Evolutionary conservation across 2,329 filamentous ascomycete genomes (phyloP), one percentile per base, ranked within the genome.

Genomic region (Cyphellophora attinorum): DNA sequence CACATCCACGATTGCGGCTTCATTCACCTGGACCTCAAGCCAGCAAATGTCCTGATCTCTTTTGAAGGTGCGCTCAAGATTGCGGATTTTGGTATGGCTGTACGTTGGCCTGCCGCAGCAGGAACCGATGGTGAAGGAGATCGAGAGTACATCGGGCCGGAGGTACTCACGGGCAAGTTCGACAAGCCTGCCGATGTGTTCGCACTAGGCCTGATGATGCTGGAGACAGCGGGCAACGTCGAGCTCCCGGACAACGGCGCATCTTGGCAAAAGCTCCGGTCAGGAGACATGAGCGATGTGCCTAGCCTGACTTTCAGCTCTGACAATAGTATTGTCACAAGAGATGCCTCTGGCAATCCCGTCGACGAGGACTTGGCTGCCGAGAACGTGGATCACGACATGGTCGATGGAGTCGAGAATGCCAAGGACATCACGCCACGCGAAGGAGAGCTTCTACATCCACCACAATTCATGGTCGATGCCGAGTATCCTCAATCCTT

Each of bases 171-270:
- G 52, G 89, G 88, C 27, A 75, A 79, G 44, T 91, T 82, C 48
- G 86, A 93, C 61, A 91, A 89, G 57, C 83, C 89, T 23, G 83
- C 86, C 21, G 91, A 98, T 58, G 74, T 98, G 33, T 98, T 95
- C 58, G 85, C 91, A 8, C 74, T 98, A 18, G 91, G 91, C 33
- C 74, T 96, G 50, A 93, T 96, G 58, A 83, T 94, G 56, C 76
- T 95, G 32, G 91, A 98, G 62, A 91, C 88, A 51, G 89, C 86
- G 16, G 86, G 83, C 44, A 98, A 98, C 52, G 86, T 94, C 33
- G 79, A 85, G 43, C 78, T 98, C 17, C 91, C 91, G 0, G 86
- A 95, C 53, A 94, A 96, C 47, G 91, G 91, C 29, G 73, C 79
- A 11, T 84, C 81, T 11, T 98, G 91, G 91, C 79, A 89, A 51